Conservation (phyloP, 2,329 filamentous ascomycete species). For the Neonectria faginata region DNA sequence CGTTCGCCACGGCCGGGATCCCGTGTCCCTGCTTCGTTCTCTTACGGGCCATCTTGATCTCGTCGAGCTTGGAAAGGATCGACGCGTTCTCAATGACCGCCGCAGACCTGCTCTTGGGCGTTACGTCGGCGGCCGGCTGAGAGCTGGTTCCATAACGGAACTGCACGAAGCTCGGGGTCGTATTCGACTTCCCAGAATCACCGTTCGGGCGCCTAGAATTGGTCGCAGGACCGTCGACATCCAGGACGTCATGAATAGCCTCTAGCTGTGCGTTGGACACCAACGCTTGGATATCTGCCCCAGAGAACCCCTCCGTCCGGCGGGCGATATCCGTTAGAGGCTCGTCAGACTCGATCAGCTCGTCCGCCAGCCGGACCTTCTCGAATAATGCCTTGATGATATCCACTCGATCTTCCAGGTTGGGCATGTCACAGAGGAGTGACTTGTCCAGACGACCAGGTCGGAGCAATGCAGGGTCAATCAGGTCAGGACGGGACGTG, state of each 20-base stretch:
- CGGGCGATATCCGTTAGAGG: conserved; percentile 79
- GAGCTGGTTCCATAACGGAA: conserved; percentile 81
- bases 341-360: conserved; percentile 68
- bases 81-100: conserved; percentile 80
- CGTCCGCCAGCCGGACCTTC: conserved; percentile 79
- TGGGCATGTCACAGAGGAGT: conserved; percentile 89
- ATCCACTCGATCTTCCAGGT: conserved; percentile 82
- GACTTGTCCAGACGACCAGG: conserved; percentile 95
- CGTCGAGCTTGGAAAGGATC: conserved; percentile 84
- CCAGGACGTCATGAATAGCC: conserved; percentile 93
- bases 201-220: conserved; percentile 51
- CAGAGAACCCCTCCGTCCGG: conserved; percentile 89
- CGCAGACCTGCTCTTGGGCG: conserved; percentile 63
- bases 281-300: conserved; percentile 93
- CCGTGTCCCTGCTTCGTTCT: conserved; percentile 51
- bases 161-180: conserved; percentile 75
- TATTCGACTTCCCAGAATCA: conserved; percentile 45
- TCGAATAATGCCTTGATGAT: conserved; percentile 87
- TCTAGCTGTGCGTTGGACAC: conserved; percentile 97
- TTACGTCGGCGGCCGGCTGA: conserved; percentile 53
- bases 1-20: conserved; percentile 36
- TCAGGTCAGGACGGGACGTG: conserved; percentile 91
- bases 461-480: conserved; percentile 91
- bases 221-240: conserved; percentile 61
- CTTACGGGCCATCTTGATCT: conserved; percentile 78